Conservation (phyloP, 2,329 filamentous ascomycete genomes). For the Cryphonectria parasitica region DNA sequence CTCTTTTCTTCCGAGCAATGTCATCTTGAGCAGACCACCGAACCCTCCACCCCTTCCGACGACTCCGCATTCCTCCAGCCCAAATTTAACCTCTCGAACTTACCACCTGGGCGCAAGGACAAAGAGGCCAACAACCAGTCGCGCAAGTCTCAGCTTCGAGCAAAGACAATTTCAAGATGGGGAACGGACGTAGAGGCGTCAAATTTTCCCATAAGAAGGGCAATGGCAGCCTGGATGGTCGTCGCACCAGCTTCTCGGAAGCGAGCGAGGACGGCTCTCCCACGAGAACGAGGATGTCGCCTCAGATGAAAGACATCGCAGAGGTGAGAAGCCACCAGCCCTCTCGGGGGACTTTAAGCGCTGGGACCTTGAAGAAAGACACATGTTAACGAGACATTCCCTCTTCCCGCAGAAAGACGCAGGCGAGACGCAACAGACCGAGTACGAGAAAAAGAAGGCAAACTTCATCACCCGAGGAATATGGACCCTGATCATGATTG, state of each 20-base stretch:
- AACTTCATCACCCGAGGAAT: slow-evolving; percentile 96
- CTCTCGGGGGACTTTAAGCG: not conserved
- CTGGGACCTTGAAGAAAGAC: not conserved
- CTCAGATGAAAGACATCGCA: slow-evolving; percentile 42
- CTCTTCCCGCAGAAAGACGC: slow-evolving; percentile 45
- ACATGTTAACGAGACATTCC: slow-evolving; percentile 30
- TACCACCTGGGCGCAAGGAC: not conserved
- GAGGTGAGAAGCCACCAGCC: slow-evolving; percentile 38
- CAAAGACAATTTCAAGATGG: slow-evolving; percentile 34
- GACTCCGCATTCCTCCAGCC: not conserved
- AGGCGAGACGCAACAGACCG: slow-evolving; percentile 52
- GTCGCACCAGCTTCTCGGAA: slow-evolving; percentile 73
- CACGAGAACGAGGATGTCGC: slow-evolving; percentile 35
- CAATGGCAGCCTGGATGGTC: slow-evolving; percentile 56
- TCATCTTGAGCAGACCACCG: slow-evolving; percentile 12
- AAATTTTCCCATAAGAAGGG: slow-evolving; percentile 57
- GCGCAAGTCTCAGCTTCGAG: slow-evolving; percentile 4
- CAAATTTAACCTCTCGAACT: not conserved
- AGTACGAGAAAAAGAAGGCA: slow-evolving; percentile 98
- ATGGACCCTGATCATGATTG: slow-evolving; percentile 99
- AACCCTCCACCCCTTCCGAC: slow-evolving; percentile 10
- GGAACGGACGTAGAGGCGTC: slow-evolving; percentile 53
- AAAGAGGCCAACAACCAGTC: not conserved
- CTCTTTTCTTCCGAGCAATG: slow-evolving; percentile 14
- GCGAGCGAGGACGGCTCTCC: slow-evolving; percentile 61